Conservation (phyloP, 2,329 filamentous ascomycete species). For the Epichloe elymi region DNA sequence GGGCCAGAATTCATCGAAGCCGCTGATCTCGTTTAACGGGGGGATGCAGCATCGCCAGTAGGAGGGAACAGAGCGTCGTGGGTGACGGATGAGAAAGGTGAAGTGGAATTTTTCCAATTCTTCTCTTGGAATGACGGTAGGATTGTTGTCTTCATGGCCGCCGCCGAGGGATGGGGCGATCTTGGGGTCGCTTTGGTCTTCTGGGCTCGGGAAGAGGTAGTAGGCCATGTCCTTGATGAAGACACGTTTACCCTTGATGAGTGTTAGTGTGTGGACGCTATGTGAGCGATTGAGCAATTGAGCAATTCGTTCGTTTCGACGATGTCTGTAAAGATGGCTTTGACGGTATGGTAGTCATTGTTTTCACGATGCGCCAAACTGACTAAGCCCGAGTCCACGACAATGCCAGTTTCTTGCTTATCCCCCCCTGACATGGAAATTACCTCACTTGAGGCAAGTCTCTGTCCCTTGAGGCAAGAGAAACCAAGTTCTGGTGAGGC, state of each 20-base stretch:
- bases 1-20: conserved; percentile 77
- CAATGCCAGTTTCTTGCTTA: too few species aligned
- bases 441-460: too few species aligned
- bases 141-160: conserved; percentile 54
- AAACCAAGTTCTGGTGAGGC: too few species aligned
- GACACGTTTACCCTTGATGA: conserved; percentile 63
- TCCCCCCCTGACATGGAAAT: too few species aligned
- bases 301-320: neutral
- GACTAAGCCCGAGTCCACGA: too few species aligned
- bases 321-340: neutral
- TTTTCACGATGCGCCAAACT: neutral
- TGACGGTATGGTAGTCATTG: neutral
- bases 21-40: conserved; percentile 73
- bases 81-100: conserved; percentile 92
- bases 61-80: conserved; percentile 79
- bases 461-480: too few species aligned
- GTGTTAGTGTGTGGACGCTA: too few species aligned
- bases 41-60: conserved; percentile 87
- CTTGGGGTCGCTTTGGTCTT: conserved; percentile 42
- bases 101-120: conserved; percentile 71
- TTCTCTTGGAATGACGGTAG: conserved; percentile 69
- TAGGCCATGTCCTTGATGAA: conserved; percentile 98
- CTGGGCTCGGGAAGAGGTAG: conserved; percentile 70
- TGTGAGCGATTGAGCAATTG: neutral
- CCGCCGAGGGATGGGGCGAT: conserved; percentile 70